These are phyloP conservation scores for Xylaria sp. DNA, from an alignment of 2,329 filamentous ascomycete species.

Conservation along the genomic window DNA sequence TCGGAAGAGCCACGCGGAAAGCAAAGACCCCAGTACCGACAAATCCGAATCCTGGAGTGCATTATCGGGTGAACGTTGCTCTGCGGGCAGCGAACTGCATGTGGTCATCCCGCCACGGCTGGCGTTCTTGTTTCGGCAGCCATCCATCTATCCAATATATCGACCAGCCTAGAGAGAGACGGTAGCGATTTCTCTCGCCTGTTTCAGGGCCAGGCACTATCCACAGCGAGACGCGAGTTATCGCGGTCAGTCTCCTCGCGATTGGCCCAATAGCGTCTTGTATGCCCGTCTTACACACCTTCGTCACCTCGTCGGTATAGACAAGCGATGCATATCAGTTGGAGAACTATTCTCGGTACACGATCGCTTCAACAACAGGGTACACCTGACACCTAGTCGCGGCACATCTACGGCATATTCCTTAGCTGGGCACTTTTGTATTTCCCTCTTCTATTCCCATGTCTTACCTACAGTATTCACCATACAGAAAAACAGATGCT, in stretches of 20 bases:
- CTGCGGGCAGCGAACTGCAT: constrained; percentile 25
- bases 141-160: constrained; percentile 18
- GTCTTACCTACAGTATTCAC: no score
- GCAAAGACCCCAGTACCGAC: constrained; percentile 21
- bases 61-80: constrained; percentile 24
- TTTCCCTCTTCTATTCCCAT: neutral
- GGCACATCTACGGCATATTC: neutral
- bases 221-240: constrained; percentile 16
- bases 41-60: constrained; percentile 25
- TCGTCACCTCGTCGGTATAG: neutral
- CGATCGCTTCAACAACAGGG: neutral
- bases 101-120: constrained; percentile 19
- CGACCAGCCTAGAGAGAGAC: neutral
- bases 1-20: constrained; percentile 22
- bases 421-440: neutral
- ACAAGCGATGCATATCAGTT: neutral
- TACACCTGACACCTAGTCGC: constrained; percentile 6
- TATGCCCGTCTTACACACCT: constrained; percentile 27
- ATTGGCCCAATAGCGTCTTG: constrained; percentile 8
- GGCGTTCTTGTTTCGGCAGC: neutral
- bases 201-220: constrained; percentile 22
- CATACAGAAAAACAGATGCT: constrained; percentile 9
- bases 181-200: constrained; percentile 7
- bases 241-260: neutral
- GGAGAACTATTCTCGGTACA: neutral